Conservation (phyloP, 495 filamentous ascomycete species). For the Podospora pseudopauciseta region DNA sequence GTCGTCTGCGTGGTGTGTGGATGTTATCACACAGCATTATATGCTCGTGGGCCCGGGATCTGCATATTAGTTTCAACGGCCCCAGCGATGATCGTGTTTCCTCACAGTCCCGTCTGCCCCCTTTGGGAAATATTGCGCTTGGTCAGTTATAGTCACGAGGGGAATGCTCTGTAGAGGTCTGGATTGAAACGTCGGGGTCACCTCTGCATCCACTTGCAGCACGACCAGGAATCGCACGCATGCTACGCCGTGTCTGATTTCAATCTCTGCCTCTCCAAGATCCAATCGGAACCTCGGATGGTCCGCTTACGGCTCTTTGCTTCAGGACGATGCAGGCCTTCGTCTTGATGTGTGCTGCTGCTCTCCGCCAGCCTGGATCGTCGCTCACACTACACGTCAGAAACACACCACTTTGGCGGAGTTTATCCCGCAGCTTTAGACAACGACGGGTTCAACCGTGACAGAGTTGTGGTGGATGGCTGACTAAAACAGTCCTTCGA, state of each 20-base stretch:
- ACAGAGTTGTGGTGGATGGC: neutral
- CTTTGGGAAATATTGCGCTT: neutral
- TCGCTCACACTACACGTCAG: slow-evolving; percentile 6
- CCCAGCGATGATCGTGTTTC: neutral
- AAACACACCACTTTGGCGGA: slow-evolving; percentile 8
- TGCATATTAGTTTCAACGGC: neutral
- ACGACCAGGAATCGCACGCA: slow-evolving; percentile 1
- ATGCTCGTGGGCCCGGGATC: neutral
- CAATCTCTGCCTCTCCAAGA: slow-evolving; percentile 1
- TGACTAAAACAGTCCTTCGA: neutral
- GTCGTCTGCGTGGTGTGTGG: neutral
- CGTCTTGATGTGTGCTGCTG: neutral
- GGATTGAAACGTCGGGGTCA: neutral
- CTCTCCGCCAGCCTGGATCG: slow-evolving; percentile 6
- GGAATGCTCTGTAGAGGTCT: too few relatives aligned
- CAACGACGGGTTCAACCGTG: neutral
- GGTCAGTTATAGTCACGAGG: slow-evolving; percentile 4
- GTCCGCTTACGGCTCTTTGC: neutral
- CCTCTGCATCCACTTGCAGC: slow-evolving; percentile 4
- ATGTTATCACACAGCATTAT: neutral
- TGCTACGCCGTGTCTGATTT: slow-evolving; percentile 7
- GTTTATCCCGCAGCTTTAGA: neutral
- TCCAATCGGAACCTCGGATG: slow-evolving; percentile 1
- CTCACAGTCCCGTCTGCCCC: neutral
- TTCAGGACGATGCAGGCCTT: neutral